phyloP scores from a whole-genome alignment of 1,139 yeast species.

The Schwanniomyces etchellsii region DNA sequence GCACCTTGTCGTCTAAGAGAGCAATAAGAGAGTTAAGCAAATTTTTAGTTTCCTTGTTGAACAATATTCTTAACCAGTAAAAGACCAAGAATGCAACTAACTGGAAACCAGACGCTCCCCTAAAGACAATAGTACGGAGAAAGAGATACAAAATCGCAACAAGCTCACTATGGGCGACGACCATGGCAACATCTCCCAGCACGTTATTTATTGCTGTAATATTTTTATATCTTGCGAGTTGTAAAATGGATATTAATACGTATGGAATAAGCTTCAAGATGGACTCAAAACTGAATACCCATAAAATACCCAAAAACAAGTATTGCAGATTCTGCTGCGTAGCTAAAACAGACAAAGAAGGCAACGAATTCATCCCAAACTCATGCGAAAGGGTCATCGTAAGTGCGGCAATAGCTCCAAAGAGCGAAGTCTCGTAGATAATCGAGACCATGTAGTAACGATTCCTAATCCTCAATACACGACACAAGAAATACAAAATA shows the following conservation, averaged over 20 bases:
- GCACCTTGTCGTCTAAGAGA: conserved; percentile 37
- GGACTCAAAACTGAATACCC: conserved; percentile 63
- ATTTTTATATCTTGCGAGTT: conserved; percentile 39
- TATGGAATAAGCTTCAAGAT: conserved; percentile 63
- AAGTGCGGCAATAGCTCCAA: conserved; percentile 55
- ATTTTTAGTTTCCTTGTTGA: conserved; percentile 44
- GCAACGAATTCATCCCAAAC: conserved; percentile 48
- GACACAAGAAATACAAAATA: conserved; percentile 40
- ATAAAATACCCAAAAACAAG: conserved; percentile 45
- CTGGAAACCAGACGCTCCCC: conserved; percentile 66
- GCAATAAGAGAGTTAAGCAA: conserved; percentile 36
- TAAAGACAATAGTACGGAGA: conserved; percentile 55
- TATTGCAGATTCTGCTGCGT: conserved; percentile 70
- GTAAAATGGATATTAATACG: conserved; percentile 51
- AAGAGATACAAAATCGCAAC: conserved; percentile 46
- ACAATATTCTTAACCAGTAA: conserved; percentile 65
- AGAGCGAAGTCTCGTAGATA: conserved; percentile 47
- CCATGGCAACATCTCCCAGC: conserved; percentile 35
- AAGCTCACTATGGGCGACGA: conserved; percentile 59
- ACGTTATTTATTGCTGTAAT: conserved; percentile 35
- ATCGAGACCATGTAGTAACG: conserved; percentile 38
- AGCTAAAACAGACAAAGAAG: conserved; percentile 51
- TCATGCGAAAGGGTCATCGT: conserved; percentile 51
- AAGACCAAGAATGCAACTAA: conserved; percentile 50
- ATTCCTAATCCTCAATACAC: conserved; percentile 40